phyloP scores from a whole-genome alignment of 306 rosid genomes.

The Cicer arietinum region DNA sequence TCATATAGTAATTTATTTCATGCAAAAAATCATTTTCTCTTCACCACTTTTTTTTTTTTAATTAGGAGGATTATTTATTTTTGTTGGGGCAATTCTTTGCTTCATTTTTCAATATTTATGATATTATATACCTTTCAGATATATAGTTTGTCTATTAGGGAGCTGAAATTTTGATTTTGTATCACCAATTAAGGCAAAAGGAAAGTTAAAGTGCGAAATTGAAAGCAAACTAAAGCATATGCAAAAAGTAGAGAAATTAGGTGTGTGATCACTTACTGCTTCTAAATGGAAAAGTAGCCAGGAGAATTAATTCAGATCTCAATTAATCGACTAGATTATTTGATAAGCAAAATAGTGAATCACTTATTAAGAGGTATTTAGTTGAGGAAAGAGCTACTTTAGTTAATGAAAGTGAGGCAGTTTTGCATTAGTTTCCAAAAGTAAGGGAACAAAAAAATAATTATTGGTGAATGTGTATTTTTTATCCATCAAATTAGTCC shows the following conservation, averaged over 20 bases:
- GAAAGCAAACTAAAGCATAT: conserved; percentile 4
- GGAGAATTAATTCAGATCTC: not conserved
- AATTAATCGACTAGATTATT: not conserved
- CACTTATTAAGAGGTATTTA: not conserved
- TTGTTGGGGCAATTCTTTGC: conserved; percentile 37
- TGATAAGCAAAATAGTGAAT: not conserved
- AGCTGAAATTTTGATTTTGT: conserved; percentile 33
- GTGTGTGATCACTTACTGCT: conserved; percentile 30
- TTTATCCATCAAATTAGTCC: too few relatives aligned
- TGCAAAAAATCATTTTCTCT: conserved; percentile 8
- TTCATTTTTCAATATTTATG: conserved; percentile 34
- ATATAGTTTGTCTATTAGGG: conserved; percentile 28
- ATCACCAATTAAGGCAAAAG: conserved; percentile 36
- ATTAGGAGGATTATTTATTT: conserved; percentile 27
- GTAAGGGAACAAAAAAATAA: too few relatives aligned
- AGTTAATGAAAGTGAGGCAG: too few relatives aligned
- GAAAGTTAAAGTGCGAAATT: conserved; percentile 36
- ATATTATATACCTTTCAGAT: not conserved
- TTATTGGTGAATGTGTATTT: too few relatives aligned
- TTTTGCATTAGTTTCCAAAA: too few relatives aligned
- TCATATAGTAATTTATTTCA: conserved; percentile 47
- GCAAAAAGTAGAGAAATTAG: conserved; percentile 21
- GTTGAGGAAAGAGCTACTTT: too few relatives aligned
- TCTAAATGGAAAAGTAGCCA: conserved; percentile 8
- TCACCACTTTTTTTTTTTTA: not conserved